phyloP scores from a whole-genome alignment of 192 early-diverging fungal species.

The Phycomyces blakesleeanus region DNA sequence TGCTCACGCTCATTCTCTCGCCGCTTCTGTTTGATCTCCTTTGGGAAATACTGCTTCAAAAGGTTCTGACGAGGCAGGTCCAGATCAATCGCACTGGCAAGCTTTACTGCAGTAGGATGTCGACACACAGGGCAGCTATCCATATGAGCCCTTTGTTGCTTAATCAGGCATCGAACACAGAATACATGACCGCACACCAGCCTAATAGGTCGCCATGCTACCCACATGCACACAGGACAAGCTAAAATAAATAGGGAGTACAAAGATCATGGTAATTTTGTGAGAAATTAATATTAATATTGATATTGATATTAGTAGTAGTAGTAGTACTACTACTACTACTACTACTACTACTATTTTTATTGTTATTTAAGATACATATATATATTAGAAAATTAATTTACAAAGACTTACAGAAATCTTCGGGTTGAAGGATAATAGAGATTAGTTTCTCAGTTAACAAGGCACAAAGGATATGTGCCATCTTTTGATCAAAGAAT shows the following conservation, averaged over 20 bases:
- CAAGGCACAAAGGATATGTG: conserved; percentile 57
- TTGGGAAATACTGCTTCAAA: conserved; percentile 76
- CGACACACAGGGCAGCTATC: conserved; percentile 76
- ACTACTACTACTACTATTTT: too few species aligned
- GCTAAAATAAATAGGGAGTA: conserved; percentile 12
- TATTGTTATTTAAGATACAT: too few species aligned
- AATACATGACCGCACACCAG: conserved; percentile 76
- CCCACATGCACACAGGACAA: conserved; percentile 76
- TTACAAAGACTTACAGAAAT: conserved; percentile 45
- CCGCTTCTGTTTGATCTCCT: conserved; percentile 71
- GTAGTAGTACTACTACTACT: background rate
- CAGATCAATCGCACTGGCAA: conserved; percentile 56
- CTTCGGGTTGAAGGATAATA: conserved; percentile 79
- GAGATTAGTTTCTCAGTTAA: conserved; percentile 61
- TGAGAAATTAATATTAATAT: too few species aligned
- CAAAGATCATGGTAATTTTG: conserved; percentile 1
- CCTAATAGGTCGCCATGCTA: conserved; percentile 78
- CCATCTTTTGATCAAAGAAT: conserved; percentile 56
- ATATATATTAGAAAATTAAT: too few species aligned
- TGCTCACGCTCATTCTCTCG: conserved; percentile 62
- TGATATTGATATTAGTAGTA: too few species aligned
- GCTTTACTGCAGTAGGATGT: conserved; percentile 50
- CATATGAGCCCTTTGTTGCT: conserved; percentile 62
- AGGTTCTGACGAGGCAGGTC: conserved; percentile 67
- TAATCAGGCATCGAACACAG: conserved; percentile 77